Conservation (phyloP, 495 filamentous ascomycete species). For the Trichoderma gamsii region DNA sequence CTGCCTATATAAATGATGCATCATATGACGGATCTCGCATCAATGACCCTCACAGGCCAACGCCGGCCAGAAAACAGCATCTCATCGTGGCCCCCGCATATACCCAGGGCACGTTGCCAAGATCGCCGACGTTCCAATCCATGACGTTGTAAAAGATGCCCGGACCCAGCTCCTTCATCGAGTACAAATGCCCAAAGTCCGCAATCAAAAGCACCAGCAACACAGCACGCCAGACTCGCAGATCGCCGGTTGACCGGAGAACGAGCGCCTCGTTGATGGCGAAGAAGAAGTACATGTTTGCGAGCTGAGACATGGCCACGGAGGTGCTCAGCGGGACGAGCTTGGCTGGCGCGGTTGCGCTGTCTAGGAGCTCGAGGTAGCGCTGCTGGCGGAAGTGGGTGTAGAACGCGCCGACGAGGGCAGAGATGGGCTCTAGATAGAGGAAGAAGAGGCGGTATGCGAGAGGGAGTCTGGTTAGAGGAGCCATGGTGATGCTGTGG, state of each 20-base stretch:
- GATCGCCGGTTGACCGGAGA: constrained; percentile 54
- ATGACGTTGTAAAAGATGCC: constrained; percentile 51
- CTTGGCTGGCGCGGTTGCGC: constrained; percentile 31
- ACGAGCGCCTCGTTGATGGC: constrained; percentile 64
- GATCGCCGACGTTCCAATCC: constrained; percentile 59
- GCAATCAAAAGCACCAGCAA: constrained; percentile 56
- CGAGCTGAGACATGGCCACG: constrained; percentile 56
- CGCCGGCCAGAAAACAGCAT: constrained; percentile 47
- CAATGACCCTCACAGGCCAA: constrained; percentile 34
- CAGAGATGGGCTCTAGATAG: constrained; percentile 53
- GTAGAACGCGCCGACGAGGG: constrained; percentile 60
- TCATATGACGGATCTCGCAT: background rate
- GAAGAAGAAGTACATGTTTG: constrained; percentile 60
- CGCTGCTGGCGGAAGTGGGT: constrained; percentile 49
- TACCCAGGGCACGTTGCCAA: constrained; percentile 58
- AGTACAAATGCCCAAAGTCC: constrained; percentile 63
- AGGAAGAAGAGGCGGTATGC: constrained; percentile 50
- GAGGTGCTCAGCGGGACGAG: constrained; percentile 38
- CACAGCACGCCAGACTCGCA: constrained; percentile 58
- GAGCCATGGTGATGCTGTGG: background rate
- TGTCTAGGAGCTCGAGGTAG: constrained; percentile 57
- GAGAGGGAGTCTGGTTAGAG: constrained; percentile 25
- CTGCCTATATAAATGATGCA: background rate
- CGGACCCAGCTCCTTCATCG: constrained; percentile 43
- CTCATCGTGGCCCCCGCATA: constrained; percentile 52